phyloP scores from a whole-genome alignment of 495 filamentous ascomycete genomes.

The Penicillium tannophilum region DNA sequence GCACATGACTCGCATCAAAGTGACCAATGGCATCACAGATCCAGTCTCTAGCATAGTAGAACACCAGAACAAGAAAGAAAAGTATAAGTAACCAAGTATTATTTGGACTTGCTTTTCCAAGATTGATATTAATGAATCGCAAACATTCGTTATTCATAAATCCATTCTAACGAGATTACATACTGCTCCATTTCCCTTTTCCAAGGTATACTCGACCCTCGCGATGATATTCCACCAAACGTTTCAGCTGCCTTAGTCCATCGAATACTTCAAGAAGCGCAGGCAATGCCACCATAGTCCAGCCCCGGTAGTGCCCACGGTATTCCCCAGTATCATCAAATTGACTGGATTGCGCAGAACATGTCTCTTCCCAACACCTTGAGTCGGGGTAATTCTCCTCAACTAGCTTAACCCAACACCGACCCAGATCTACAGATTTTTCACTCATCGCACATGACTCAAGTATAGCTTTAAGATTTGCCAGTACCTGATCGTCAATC shows the following conservation, averaged over 20 bases:
- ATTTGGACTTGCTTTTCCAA: not conserved
- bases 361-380: constrained; percentile 18
- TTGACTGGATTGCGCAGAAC: not conserved
- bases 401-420: constrained; percentile 33
- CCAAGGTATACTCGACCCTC: constrained; percentile 31
- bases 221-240: constrained; percentile 29
- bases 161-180: not conserved
- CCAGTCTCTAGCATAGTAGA: not conserved
- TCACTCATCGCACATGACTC: constrained; percentile 11
- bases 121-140: not conserved
- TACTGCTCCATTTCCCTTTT: constrained; percentile 25
- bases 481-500: constrained; percentile 28
- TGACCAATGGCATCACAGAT: constrained; percentile 33
- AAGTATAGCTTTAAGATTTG: constrained; percentile 13
- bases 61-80: not conserved
- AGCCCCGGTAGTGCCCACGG: constrained; percentile 27
- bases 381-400: constrained; percentile 39
- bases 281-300: constrained; percentile 31
- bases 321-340: constrained; percentile 4
- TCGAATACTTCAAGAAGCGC: constrained; percentile 36
- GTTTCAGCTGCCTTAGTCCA: constrained; percentile 29
- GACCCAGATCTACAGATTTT: constrained; percentile 12
- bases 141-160: not conserved
- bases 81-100: too few species aligned
- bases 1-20: constrained; percentile 39